Percentiles rank a stretch among this genome's conserved stretches.
Conservation (phyloP, 768 basidiomycete genomes). For the Bullera alba region DNA sequence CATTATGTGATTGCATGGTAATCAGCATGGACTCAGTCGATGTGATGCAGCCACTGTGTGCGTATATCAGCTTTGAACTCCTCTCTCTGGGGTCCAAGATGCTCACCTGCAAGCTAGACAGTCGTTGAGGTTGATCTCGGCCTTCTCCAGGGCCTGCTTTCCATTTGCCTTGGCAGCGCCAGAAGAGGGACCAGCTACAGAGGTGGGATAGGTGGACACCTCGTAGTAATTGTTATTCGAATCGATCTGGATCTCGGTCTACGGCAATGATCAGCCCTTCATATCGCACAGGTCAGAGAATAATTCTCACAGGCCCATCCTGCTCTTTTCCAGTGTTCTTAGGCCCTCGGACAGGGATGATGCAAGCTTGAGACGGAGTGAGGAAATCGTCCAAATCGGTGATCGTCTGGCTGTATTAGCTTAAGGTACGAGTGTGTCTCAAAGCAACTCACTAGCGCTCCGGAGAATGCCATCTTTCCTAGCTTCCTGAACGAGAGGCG, state of each 20-base stretch:
- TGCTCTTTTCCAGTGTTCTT: conserved; percentile 39
- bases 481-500: no score
- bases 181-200: conserved; percentile 24
- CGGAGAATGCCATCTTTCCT: conserved; percentile 16
- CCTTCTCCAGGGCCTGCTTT: conserved; percentile 69
- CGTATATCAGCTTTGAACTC: conserved; percentile 3
- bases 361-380: conserved; percentile 90
- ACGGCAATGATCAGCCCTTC: background rate
- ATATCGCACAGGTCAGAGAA: no score
- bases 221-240: conserved; percentile 80
- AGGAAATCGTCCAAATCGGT: conserved; percentile 97
- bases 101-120: conserved; percentile 94
- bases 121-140: conserved; percentile 93
- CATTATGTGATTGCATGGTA: conserved; percentile 86
- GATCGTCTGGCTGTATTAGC: conserved; percentile 57
- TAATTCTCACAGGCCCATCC: conserved; percentile 21
- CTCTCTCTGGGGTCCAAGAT: background rate
- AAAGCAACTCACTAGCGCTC: conserved; percentile 14
- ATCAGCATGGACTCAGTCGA: conserved; percentile 96
- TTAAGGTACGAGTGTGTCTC: conserved; percentile 52
- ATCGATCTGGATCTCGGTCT: conserved; percentile 94
- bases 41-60: conserved; percentile 83
- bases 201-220: conserved; percentile 48
- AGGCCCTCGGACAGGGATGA: conserved; percentile 75
- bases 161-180: conserved; percentile 3